Base-by-base conservation (phyloP, 257 asterid species). In the Thymus mandschuricus region DNA sequence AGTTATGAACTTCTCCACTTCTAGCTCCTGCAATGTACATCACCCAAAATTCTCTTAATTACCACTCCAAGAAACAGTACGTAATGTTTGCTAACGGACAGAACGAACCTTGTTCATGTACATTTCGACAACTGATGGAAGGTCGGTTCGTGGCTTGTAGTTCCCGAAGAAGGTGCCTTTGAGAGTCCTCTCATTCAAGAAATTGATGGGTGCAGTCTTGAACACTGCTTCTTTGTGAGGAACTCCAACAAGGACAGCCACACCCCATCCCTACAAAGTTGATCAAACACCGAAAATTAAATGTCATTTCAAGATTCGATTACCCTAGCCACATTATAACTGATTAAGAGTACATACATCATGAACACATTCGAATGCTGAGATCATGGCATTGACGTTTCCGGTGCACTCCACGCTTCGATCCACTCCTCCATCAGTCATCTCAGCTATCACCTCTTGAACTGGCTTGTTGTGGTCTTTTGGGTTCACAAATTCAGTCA, bases 351-450 rank as follows among this genome's bases (percentile, higher is more conserved):
- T 58, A 30, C 83, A 28, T 78, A 86, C 94, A 77, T 89, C 96
- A 50, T 87, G 96, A 71, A 89, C 93, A 56, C 96, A 89, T 77
- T 92, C 97, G 41, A 89, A 91, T 38, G 97, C 93, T 8, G 96
- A 89, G 81, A 91, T 86, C 95, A 87, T 89, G 34, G 95, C 88
- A 13, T 70, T 81, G 80, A 84, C 10, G 72, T 92, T 85, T 48
- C 96, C 96, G 1, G 94, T 92, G 59, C 98, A 87, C 46, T 92
- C 96, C 0, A 92, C 86, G 48, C 98, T 92, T 8, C 94, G 79
- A 48, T 89, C 96, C 60, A 87, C 96, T 73, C 94, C 96, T 43
- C 93, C 96, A 49, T 79, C 76, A 8, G 91, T 88, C 92, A 88
- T 85, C 78, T 85, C 96, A 34, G 77, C 87, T 48, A 86, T 83